phyloP scores from a whole-genome alignment of 2,329 filamentous ascomycete species.

The Rhexocercosporidium sp. region DNA sequence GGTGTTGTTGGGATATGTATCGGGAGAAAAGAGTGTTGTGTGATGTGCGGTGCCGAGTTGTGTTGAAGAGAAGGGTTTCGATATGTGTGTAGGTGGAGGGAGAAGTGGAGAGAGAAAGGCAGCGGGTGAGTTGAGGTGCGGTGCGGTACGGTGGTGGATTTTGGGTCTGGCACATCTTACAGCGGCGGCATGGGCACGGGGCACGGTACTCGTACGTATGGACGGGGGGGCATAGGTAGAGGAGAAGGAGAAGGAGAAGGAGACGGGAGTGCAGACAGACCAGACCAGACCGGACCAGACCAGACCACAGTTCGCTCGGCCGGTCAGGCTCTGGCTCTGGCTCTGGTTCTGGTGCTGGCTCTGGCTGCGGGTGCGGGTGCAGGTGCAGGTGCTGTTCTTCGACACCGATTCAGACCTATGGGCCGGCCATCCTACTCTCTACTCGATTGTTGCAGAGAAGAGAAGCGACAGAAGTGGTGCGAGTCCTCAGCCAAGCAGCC shows the following conservation, averaged over 20 bases:
- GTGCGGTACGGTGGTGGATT: not conserved
- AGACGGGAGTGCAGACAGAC: too few species aligned
- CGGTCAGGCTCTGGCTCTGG: not conserved
- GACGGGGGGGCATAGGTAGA: not conserved
- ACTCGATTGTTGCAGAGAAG: too few species aligned
- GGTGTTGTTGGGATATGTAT: conserved; percentile 3
- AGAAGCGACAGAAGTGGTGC: not conserved
- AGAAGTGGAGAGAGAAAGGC: conserved; percentile 8
- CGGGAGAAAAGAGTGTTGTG: not conserved
- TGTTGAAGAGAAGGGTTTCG: conserved; percentile 2
- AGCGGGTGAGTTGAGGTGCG: not conserved
- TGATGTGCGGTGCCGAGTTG: not conserved
- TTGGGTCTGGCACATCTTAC: conserved; percentile 7
- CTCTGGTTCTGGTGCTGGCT: not conserved
- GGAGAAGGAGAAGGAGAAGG: not conserved
- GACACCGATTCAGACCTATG: too few species aligned
- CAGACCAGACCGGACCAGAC: too few species aligned
- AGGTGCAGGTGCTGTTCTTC: too few species aligned
- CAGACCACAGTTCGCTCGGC: not conserved
- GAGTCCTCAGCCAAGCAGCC: conserved; percentile 5
- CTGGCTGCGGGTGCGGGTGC: too few species aligned
- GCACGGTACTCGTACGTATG: too few species aligned
- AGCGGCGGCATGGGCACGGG: not conserved
- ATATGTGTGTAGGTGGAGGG: conserved; percentile 1
- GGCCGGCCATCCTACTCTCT: too few species aligned